Percentiles rank a stretch among this genome's conserved stretches.
Evolutionary conservation across 768 basidiomycete species (phyloP).

Genomic region (Candolleomyces aberdarensis): DNA sequence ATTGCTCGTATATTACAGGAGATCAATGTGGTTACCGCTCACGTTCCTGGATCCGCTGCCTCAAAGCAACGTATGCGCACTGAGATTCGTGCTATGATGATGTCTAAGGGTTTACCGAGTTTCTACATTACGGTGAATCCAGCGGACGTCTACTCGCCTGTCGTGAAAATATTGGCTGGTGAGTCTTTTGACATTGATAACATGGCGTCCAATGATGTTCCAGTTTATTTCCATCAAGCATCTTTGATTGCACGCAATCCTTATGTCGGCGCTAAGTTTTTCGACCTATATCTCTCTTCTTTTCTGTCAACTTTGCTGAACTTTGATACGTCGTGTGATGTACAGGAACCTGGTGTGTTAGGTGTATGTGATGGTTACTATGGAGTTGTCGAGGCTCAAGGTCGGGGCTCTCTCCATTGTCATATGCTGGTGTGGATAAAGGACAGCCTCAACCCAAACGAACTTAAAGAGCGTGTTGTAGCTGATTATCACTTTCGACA

Average conservation of each 20-base stretch:
- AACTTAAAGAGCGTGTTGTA: slow-evolving; percentile 16
- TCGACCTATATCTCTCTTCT: slow-evolving; percentile 38
- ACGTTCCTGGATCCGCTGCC: slow-evolving; percentile 28
- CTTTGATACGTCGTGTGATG: not conserved
- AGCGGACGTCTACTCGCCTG: slow-evolving; percentile 36
- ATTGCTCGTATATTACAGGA: slow-evolving; percentile 20
- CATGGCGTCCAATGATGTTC: slow-evolving; percentile 24
- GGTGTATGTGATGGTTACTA: slow-evolving; percentile 33
- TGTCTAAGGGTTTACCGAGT: slow-evolving; percentile 30
- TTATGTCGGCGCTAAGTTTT: slow-evolving; percentile 35
- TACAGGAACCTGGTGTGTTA: slow-evolving; percentile 24
- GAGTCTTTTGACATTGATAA: slow-evolving; percentile 32
- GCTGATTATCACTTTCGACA: too few relatives aligned
- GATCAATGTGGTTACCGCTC: slow-evolving; percentile 11
- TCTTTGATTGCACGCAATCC: slow-evolving; percentile 38
- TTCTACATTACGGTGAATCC: slow-evolving; percentile 47
- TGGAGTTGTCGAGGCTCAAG: slow-evolving; percentile 39
- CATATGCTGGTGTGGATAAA: slow-evolving; percentile 40
- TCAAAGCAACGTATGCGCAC: slow-evolving; percentile 5
- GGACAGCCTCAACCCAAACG: slow-evolving; percentile 27
- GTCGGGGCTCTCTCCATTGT: slow-evolving; percentile 34
- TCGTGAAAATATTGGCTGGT: slow-evolving; percentile 38
- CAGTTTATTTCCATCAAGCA: slow-evolving; percentile 27
- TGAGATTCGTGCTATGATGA: slow-evolving; percentile 32
- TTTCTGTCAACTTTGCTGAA: too few relatives aligned